phyloP scores from a whole-genome alignment of 805 yeast species.

The Metschnikowia vanudenii region DNA sequence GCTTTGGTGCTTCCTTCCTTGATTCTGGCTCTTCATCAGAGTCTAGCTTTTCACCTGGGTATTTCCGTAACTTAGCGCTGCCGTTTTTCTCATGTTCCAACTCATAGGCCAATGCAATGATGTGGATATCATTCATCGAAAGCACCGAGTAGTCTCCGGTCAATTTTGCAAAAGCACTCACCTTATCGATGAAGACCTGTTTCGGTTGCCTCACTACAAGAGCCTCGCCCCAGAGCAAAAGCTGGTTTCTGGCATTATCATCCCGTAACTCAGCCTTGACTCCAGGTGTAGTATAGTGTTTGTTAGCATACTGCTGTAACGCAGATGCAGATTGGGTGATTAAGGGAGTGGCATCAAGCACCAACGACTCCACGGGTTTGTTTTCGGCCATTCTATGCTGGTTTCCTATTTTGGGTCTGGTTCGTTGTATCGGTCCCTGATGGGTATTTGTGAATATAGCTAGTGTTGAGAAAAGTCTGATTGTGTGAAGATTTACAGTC shows the following conservation, averaged over 20 bases:
- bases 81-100: slow-evolving; percentile 75
- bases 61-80: slow-evolving; percentile 65
- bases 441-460: too few species aligned
- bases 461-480: too few species aligned
- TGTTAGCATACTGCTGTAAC: slow-evolving; percentile 64
- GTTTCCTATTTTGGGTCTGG: neutral
- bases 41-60: slow-evolving; percentile 61
- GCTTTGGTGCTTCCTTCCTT: neutral
- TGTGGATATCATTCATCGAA: slow-evolving; percentile 88
- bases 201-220: slow-evolving; percentile 77
- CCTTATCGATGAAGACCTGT: slow-evolving; percentile 58
- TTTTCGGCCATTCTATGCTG: slow-evolving; percentile 2
- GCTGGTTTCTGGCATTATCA: slow-evolving; percentile 75
- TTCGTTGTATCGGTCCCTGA: too few species aligned
- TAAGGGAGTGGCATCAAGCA: slow-evolving; percentile 90
- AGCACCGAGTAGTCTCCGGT: slow-evolving; percentile 92
- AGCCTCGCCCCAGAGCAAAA: slow-evolving; percentile 75
- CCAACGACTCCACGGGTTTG: slow-evolving; percentile 16
- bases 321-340: slow-evolving; percentile 80
- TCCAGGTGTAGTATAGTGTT: slow-evolving; percentile 89
- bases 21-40: slow-evolving; percentile 19
- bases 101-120: slow-evolving; percentile 88
- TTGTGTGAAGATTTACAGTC: neutral
- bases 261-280: slow-evolving; percentile 85
- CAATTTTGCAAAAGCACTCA: slow-evolving; percentile 70